These are phyloP conservation scores for Quercus wislizeni DNA, from an alignment of 306 rosid genomes.

Conservation along the genomic window DNA sequence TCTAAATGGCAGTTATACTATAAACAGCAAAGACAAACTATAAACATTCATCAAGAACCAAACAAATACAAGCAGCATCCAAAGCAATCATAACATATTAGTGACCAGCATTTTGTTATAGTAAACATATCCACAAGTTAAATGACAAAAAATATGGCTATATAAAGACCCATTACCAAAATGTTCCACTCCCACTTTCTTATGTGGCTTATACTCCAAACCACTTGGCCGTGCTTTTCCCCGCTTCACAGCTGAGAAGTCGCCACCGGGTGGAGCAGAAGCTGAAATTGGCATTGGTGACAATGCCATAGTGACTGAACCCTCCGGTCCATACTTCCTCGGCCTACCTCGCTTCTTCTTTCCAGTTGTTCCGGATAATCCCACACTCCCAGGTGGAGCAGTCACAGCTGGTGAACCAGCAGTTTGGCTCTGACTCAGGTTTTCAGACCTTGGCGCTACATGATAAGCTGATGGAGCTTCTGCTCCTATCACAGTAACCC, in stretches of 20 bases:
- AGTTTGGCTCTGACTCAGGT: slow-evolving; percentile 40
- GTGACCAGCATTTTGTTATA: slow-evolving; percentile 3
- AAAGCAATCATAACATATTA: slow-evolving; percentile 9
- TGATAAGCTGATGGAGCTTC: slow-evolving; percentile 87
- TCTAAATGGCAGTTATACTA: slow-evolving; percentile 13
- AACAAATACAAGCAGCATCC: not conserved
- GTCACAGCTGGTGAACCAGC: slow-evolving; percentile 12
- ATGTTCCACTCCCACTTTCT: slow-evolving; percentile 56
- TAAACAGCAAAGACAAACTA: slow-evolving; percentile 11
- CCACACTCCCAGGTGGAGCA: slow-evolving; percentile 48
- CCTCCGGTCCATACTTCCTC: slow-evolving; percentile 81
- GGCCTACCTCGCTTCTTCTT: slow-evolving; percentile 92
- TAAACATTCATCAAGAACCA: slow-evolving; percentile 1
- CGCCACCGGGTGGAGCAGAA: slow-evolving; percentile 47
- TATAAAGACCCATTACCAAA: slow-evolving; percentile 40
- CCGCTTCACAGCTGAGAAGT: slow-evolving; percentile 48
- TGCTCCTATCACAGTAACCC: slow-evolving; percentile 78
- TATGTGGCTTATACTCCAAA: slow-evolving; percentile 53
- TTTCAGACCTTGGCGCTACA: slow-evolving; percentile 74
- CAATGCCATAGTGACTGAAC: slow-evolving; percentile 72
- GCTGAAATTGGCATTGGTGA: slow-evolving; percentile 69
- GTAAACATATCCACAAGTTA: not conserved
- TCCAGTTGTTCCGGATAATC: slow-evolving; percentile 40
- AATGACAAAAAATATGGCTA: not conserved
- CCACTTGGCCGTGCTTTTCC: slow-evolving; percentile 50